phyloP scores from a whole-genome alignment of 352 stramenopile genomes.

The Sclerospora graminicola region DNA sequence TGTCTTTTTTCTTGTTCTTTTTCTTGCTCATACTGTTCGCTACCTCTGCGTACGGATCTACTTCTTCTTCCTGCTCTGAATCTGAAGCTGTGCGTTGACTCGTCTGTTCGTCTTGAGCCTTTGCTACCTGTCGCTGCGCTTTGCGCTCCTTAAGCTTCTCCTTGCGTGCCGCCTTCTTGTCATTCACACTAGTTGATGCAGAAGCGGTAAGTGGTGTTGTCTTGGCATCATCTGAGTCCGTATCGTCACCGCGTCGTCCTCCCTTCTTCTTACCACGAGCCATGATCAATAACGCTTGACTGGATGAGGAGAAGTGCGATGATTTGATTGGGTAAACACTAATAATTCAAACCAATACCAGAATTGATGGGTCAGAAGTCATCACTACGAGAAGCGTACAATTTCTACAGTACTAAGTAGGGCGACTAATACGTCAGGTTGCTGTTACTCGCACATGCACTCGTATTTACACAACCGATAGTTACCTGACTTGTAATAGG shows the following conservation, averaged over 20 bases:
- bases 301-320: conserved; percentile 5
- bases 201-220: conserved; percentile 14
- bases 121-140: conserved; percentile 29
- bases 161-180: conserved; percentile 77
- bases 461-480: too few relatives aligned
- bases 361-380: too few relatives aligned
- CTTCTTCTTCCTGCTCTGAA: conserved; percentile 23
- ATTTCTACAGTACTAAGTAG: too few relatives aligned
- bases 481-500: too few relatives aligned
- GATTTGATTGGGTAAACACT: conserved; percentile 5
- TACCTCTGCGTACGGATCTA: conserved; percentile 52
- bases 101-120: conserved; percentile 32
- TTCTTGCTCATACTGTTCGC: conserved; percentile 45
- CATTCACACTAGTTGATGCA: conserved; percentile 19
- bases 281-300: conserved; percentile 24
- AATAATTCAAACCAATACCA: too few relatives aligned
- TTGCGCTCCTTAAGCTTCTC: conserved; percentile 66
- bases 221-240: conserved; percentile 50
- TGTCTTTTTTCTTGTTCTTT: conserved; percentile 71
- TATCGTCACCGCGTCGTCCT: conserved; percentile 56
- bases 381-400: too few relatives aligned
- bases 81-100: conserved; percentile 16
- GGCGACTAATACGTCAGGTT: too few relatives aligned
- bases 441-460: too few relatives aligned
- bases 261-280: conserved; percentile 76